phyloP scores from a whole-genome alignment of 2,329 filamentous ascomycete species.

The Colletotrichum sp. region DNA sequence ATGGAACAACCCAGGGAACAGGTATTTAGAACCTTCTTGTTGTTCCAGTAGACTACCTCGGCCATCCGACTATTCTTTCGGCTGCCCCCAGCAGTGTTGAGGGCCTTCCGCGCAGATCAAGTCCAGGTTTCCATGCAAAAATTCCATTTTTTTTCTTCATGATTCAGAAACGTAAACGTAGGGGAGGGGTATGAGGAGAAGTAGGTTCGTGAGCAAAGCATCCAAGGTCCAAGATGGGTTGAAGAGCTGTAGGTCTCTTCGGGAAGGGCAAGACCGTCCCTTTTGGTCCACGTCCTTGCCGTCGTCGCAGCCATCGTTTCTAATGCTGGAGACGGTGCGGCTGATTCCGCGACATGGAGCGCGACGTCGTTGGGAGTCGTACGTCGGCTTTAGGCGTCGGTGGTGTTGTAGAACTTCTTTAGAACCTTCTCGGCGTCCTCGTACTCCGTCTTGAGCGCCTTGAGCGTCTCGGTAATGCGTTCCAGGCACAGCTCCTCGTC shows the following conservation, averaged over 20 bases:
- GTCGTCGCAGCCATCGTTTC: constrained; percentile 37
- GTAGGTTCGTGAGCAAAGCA: constrained; percentile 13
- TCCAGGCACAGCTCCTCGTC: constrained; percentile 73
- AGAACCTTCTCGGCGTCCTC: constrained; percentile 74
- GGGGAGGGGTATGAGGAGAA: constrained; percentile 18
- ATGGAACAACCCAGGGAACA: not conserved
- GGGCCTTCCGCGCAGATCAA: constrained; percentile 6
- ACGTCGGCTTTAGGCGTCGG: constrained; percentile 20
- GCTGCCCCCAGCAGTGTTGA: not conserved
- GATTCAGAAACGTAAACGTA: constrained; percentile 15
- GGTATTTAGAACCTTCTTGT: not conserved
- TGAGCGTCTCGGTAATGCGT: constrained; percentile 73
- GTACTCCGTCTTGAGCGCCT: constrained; percentile 78
- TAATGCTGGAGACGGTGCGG: constrained; percentile 28
- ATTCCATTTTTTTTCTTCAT: constrained; percentile 11
- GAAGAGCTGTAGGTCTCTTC: not conserved
- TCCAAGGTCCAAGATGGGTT: not conserved
- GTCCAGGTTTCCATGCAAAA: constrained; percentile 14
- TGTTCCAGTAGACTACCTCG: constrained; percentile 1
- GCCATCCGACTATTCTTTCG: not conserved
- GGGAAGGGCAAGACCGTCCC: not conserved
- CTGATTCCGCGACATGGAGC: not conserved
- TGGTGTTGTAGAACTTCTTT: constrained; percentile 62
- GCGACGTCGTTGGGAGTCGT: constrained; percentile 20
- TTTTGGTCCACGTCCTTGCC: constrained; percentile 18